Evolutionary conservation across 176 grass and related monocot species (phyloP).

Genomic region (Eragrostis nindensis): DNA sequence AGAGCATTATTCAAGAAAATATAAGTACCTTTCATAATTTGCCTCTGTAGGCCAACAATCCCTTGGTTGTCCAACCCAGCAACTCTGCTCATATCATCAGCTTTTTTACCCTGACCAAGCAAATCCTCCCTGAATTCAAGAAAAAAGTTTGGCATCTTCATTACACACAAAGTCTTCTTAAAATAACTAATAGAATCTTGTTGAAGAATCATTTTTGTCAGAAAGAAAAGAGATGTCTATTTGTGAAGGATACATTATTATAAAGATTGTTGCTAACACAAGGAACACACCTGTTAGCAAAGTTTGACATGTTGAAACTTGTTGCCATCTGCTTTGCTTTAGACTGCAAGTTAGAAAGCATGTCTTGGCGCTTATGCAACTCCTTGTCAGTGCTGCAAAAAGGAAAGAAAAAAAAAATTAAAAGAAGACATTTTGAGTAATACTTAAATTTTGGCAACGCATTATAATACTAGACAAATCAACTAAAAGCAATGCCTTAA

Average conservation of each 20-base stretch:
- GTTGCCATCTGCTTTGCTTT: constrained; percentile 89
- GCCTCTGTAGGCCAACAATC: constrained; percentile 92
- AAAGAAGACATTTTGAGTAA: background rate
- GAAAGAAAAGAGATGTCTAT: background rate
- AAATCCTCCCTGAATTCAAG: constrained; percentile 76
- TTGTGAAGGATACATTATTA: background rate
- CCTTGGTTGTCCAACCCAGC: constrained; percentile 93
- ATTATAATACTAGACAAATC: background rate
- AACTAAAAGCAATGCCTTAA: too few relatives aligned
- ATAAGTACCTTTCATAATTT: constrained; percentile 88
- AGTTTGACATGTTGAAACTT: constrained; percentile 85
- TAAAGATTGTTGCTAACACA: constrained; percentile 4
- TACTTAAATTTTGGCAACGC: background rate
- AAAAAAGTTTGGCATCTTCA: constrained; percentile 14
- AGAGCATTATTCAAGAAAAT: background rate
- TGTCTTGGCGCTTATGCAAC: constrained; percentile 82
- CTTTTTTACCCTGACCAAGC: constrained; percentile 76
- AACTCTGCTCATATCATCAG: constrained; percentile 82
- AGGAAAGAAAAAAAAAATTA: constrained; percentile 12
- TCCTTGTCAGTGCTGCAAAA: constrained; percentile 82
- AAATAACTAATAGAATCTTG: constrained; percentile 15
- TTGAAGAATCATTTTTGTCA: background rate
- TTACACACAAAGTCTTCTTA: constrained; percentile 19
- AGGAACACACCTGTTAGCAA: constrained; percentile 79
- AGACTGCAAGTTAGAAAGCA: constrained; percentile 76